A percentile compares a stretch with the other conserved stretches of the same genome.
Evolutionary conservation across 2,329 filamentous ascomycete species (phyloP).

Genomic region (Diaporthe citrichinensis): DNA sequence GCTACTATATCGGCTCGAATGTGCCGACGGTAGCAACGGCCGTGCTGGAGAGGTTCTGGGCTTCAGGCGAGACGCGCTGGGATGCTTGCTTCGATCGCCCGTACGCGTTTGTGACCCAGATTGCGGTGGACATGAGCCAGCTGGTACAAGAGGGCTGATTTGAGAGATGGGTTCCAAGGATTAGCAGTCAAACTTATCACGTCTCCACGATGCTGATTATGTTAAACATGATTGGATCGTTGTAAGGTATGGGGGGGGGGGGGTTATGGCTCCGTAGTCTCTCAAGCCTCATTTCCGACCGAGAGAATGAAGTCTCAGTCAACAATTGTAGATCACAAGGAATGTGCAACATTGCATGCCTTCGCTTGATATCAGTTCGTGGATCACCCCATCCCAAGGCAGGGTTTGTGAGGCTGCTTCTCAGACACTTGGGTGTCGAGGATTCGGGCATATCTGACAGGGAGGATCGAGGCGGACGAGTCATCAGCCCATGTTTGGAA

Average conservation of each 20-base stretch:
- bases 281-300: background rate
- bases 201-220: background rate
- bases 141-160: background rate
- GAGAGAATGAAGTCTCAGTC: background rate
- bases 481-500: background rate
- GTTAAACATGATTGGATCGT: background rate
- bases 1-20: conserved; percentile 47
- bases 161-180: background rate
- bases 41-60: conserved; percentile 54
- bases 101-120: conserved; percentile 47
- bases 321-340: background rate
- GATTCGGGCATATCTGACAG: conserved; percentile 1
- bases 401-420: background rate
- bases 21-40: conserved; percentile 50
- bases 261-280: background rate
- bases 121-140: conserved; percentile 39
- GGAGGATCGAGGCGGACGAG: background rate
- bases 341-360: background rate
- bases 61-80: conserved; percentile 50
- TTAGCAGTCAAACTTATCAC: background rate
- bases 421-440: background rate
- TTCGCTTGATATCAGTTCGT: background rate
- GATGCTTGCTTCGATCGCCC: conserved; percentile 56
- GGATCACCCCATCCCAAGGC: background rate
- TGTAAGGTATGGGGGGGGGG: too few species aligned